These are phyloP conservation scores for Leucocoprinus leucothites DNA, from an alignment of 768 basidiomycete species.

Conservation along the genomic window DNA sequence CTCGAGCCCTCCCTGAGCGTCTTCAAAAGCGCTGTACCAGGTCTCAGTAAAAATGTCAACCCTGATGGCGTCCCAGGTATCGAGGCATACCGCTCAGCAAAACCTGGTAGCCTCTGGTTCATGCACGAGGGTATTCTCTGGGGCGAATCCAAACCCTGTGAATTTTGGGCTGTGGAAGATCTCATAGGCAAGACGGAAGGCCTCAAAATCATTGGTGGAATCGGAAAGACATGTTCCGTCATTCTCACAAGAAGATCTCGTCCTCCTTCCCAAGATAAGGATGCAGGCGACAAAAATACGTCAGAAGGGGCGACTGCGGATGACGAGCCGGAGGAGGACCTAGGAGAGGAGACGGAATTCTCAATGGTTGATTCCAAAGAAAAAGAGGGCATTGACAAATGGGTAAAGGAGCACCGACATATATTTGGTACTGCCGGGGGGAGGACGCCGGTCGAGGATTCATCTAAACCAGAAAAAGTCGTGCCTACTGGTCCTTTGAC, in stretches of 20 bases:
- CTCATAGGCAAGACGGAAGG: conserved; percentile 49
- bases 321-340: conserved; percentile 38
- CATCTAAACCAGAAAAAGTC: conserved; percentile 14
- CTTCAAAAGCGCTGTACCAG: conserved; percentile 53
- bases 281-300: conserved; percentile 26
- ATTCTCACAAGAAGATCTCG: conserved; percentile 39
- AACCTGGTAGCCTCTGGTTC: conserved; percentile 72
- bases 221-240: conserved; percentile 67
- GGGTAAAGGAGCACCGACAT: conserved; percentile 58
- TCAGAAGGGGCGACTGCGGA: background rate
- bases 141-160: conserved; percentile 75
- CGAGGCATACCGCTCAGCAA: conserved; percentile 71
- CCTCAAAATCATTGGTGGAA: conserved; percentile 54
- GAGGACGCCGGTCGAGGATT: conserved; percentile 15
- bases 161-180: conserved; percentile 68
- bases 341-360: conserved; percentile 62
- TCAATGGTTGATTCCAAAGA: conserved; percentile 71
- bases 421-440: conserved; percentile 46
- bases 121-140: conserved; percentile 63
- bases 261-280: conserved; percentile 11
- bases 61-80: conserved; percentile 54
- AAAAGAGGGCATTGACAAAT: conserved; percentile 59
- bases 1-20: conserved; percentile 46
- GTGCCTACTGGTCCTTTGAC: conserved; percentile 24
- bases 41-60: conserved; percentile 30